A percentile compares a stretch with the other conserved stretches of the same genome.
Conservation (phyloP, 148 eudicot species). For the Amaranthus cruentus region DNA sequence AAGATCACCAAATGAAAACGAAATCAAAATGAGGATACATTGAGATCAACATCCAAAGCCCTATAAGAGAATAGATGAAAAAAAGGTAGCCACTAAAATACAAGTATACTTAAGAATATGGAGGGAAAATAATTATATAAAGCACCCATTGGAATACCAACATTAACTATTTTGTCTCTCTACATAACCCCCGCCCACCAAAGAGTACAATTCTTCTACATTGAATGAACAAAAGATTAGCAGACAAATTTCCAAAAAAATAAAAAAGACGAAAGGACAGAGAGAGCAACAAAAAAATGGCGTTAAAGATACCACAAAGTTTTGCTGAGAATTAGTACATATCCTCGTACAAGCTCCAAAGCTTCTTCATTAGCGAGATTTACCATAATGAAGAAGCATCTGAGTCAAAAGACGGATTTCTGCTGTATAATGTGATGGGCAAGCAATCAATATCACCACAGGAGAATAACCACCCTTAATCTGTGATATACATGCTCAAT, state of each 20-base stretch:
- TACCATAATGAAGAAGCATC: conserved; percentile 27
- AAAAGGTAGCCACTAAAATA: conserved; percentile 3
- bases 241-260: conserved; percentile 8
- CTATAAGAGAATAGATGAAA: neutral
- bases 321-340: conserved; percentile 28
- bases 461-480: conserved; percentile 12
- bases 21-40: too few relatives aligned
- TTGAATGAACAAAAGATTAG: conserved; percentile 25
- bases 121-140: conserved; percentile 11
- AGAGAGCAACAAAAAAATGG: conserved; percentile 23
- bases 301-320: conserved; percentile 26
- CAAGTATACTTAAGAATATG: conserved; percentile 10
- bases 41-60: neutral
- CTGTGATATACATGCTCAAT: conserved; percentile 20
- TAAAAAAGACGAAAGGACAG: conserved; percentile 7
- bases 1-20: too few relatives aligned
- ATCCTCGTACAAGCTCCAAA: conserved; percentile 33
- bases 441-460: conserved; percentile 18
- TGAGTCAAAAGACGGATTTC: conserved; percentile 17
- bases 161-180: conserved; percentile 36
- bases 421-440: conserved; percentile 23
- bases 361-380: conserved; percentile 20
- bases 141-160: conserved; percentile 26
- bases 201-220: conserved; percentile 33
- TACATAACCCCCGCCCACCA: conserved; percentile 37